A percentile compares a stretch with the other conserved stretches of the same genome.
These are phyloP conservation scores for Mitragyna speciosa DNA, from an alignment of 257 asterid genomes.

Conservation along the genomic window DNA sequence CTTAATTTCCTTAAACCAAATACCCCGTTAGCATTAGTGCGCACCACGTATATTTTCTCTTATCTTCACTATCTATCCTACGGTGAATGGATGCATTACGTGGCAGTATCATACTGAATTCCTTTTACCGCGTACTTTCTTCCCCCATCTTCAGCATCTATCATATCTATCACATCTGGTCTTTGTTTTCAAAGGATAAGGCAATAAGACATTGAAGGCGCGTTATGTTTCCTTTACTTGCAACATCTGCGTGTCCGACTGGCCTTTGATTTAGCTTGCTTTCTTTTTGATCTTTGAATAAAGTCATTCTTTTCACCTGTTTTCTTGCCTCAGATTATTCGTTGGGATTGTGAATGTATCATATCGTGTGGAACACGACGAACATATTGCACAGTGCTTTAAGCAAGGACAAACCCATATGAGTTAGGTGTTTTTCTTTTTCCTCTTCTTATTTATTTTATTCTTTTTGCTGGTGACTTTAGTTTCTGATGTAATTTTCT, in stretches of 20 bases:
- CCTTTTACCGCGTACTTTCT: no score
- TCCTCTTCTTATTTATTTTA: no score
- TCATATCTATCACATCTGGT: neutral
- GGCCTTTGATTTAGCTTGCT: slow-evolving; percentile 24
- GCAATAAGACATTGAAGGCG: neutral
- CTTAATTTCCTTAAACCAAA: no score
- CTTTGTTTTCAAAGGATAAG: slow-evolving; percentile 35
- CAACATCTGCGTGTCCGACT: slow-evolving; percentile 17
- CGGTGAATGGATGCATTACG: no score
- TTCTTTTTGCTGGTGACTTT: no score
- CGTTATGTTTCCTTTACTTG: slow-evolving; percentile 20
- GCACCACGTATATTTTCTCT: no score
- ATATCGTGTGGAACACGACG: neutral
- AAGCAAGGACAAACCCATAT: neutral
- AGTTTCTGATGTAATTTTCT: no score
- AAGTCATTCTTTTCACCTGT: neutral
- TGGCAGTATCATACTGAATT: no score
- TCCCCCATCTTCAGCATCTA: no score
- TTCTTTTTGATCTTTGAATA: slow-evolving; percentile 7
- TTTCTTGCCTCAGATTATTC: neutral
- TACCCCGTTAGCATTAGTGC: no score
- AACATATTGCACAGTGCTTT: neutral
- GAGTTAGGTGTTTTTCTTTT: no score
- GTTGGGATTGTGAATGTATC: neutral
- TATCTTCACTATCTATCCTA: neutral